Evolutionary conservation across 805 yeast species (phyloP).

Genomic region (Ogataea kodamae): DNA sequence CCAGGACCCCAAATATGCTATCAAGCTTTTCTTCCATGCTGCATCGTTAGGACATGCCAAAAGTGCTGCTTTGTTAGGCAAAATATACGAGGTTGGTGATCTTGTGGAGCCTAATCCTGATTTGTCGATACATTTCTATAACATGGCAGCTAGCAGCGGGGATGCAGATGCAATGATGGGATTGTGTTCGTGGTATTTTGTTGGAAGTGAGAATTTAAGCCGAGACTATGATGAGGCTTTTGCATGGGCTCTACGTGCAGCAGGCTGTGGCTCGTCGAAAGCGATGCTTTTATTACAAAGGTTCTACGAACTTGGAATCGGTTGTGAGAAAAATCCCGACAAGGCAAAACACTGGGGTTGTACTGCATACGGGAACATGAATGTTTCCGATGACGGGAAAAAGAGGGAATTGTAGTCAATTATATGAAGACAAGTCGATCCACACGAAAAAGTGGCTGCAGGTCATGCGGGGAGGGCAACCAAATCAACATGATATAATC

Average conservation of each 20-base stretch:
- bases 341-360: constrained; percentile 73
- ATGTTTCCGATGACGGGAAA: background rate
- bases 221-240: constrained; percentile 82
- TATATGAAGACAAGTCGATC: too few relatives aligned
- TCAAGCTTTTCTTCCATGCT: constrained; percentile 80
- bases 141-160: constrained; percentile 84
- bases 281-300: constrained; percentile 85
- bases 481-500: too few relatives aligned
- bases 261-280: constrained; percentile 65
- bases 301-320: constrained; percentile 84
- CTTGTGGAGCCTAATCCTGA: constrained; percentile 74
- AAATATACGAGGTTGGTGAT: constrained; percentile 79
- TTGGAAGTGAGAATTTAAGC: constrained; percentile 84
- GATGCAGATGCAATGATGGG: constrained; percentile 90
- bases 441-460: background rate
- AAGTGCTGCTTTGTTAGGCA: constrained; percentile 77
- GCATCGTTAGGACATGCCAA: constrained; percentile 84
- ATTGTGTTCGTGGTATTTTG: constrained; percentile 93
- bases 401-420: constrained; percentile 2
- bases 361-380: constrained; percentile 41
- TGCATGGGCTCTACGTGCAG: constrained; percentile 92
- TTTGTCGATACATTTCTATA: constrained; percentile 86
- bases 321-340: constrained; percentile 57
- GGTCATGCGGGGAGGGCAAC: background rate
- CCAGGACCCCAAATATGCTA: constrained; percentile 78